phyloP scores from a whole-genome alignment of 2,329 filamentous ascomycete genomes.

The Aspergillus pseudotamarii region DNA sequence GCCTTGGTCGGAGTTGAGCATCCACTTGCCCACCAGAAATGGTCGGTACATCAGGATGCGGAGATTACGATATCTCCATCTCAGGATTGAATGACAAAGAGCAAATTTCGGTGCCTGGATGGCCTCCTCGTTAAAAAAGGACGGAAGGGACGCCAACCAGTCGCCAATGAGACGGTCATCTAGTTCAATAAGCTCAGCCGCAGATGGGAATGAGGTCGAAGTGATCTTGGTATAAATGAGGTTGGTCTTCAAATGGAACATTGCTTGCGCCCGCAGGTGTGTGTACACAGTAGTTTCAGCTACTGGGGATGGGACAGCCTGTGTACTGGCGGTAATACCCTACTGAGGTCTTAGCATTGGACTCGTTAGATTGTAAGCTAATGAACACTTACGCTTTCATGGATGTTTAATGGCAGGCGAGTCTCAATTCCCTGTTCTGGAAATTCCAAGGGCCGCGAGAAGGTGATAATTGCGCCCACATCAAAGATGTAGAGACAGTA shows the following conservation, averaged over 20 bases:
- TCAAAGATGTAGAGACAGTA: constrained; percentile 40
- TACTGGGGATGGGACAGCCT: neutral
- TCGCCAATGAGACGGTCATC: constrained; percentile 29
- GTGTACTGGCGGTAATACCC: neutral
- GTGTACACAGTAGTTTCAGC: constrained; percentile 33
- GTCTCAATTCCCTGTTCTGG: constrained; percentile 41
- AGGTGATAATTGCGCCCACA: constrained; percentile 46
- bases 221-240: constrained; percentile 38
- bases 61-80: constrained; percentile 37
- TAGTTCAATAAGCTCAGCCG: constrained; percentile 30
- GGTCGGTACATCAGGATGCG: constrained; percentile 39
- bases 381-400: constrained; percentile 24
- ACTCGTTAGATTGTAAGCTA: neutral
- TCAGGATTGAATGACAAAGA: constrained; percentile 30
- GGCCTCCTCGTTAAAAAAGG: constrained; percentile 31
- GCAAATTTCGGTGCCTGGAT: constrained; percentile 22
- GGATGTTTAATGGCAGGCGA: constrained; percentile 37
- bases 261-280: constrained; percentile 31
- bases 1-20: constrained; percentile 15
- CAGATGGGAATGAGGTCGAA: constrained; percentile 32
- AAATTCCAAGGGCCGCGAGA: constrained; percentile 45
- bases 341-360: neutral
- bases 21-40: constrained; percentile 24
- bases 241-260: constrained; percentile 34
- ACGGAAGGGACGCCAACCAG: constrained; percentile 31